Evolutionary conservation across 768 basidiomycete species (phyloP).

Genomic region (Amanita muscaria): DNA sequence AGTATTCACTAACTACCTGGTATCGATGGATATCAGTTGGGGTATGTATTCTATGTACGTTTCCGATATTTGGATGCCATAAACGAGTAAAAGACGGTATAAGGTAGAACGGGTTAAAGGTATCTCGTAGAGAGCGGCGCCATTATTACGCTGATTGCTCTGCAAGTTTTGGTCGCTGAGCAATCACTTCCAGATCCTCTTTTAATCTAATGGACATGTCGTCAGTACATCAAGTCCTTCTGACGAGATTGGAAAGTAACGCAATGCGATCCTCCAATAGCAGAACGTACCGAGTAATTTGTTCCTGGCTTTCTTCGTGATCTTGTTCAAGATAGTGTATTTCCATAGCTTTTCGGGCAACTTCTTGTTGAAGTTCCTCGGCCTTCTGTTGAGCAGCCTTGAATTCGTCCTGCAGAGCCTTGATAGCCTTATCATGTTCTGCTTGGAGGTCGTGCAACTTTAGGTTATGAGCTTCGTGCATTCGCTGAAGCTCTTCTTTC

Average conservation of each 20-base stretch:
- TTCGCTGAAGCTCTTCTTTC: constrained; percentile 65
- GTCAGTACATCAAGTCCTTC: constrained; percentile 34
- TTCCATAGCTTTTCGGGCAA: constrained; percentile 71
- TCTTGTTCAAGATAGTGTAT: constrained; percentile 73
- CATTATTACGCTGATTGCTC: constrained; percentile 15
- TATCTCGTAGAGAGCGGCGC: too few relatives aligned
- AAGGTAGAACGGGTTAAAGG: background rate
- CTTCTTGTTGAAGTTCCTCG: constrained; percentile 48
- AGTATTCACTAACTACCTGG: constrained; percentile 5
- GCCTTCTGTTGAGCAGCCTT: constrained; percentile 40
- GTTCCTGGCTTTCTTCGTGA: constrained; percentile 66
- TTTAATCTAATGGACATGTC: constrained; percentile 44
- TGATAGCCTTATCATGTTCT: constrained; percentile 51
- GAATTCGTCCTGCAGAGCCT: constrained; percentile 46
- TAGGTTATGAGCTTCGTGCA: constrained; percentile 80
- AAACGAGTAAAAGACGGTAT: constrained; percentile 5
- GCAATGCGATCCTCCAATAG: too few relatives aligned
- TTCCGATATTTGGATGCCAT: background rate
- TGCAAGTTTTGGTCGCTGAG: constrained; percentile 31
- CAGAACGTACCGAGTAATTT: constrained; percentile 70
- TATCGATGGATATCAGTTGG: constrained; percentile 5
- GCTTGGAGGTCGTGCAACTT: constrained; percentile 70
- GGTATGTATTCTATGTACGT: constrained; percentile 7
- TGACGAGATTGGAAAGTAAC: too few relatives aligned
- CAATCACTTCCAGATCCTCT: constrained; percentile 49